Evolutionary conservation across 176 grass and related monocot species (phyloP).

Genomic region (Phyllostachys edulis): DNA sequence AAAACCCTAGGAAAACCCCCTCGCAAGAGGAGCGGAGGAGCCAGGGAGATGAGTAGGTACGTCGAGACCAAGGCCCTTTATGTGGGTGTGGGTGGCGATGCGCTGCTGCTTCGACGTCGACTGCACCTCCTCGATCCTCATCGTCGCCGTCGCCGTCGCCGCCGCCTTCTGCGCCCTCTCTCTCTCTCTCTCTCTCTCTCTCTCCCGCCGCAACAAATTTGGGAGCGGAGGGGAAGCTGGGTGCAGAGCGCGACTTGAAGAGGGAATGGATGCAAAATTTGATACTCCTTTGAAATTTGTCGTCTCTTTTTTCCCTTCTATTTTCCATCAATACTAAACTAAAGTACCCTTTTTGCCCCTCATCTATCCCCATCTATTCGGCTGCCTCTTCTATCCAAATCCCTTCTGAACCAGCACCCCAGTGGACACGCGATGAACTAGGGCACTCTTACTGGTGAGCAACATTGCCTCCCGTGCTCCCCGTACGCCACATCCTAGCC

Average conservation of each 20-base stretch:
- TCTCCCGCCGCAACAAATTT: conserved; percentile 35
- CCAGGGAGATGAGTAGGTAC: conserved; percentile 30
- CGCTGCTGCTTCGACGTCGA: conserved; percentile 89
- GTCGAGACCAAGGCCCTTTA: conserved; percentile 96
- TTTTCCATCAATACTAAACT: too few species aligned
- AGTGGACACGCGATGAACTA: too few species aligned
- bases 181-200: background rate
- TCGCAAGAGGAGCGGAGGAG: background rate
- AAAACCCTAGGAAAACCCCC: conserved; percentile 43
- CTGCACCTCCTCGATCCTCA: conserved; percentile 96
- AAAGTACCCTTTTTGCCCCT: too few species aligned
- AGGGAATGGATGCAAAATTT: background rate
- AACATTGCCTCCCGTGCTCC: too few species aligned
- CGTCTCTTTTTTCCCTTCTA: too few species aligned
- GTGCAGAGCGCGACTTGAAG: background rate
- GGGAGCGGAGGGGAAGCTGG: background rate
- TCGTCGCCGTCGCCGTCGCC: conserved; percentile 31
- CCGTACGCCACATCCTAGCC: too few species aligned
- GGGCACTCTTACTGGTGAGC: too few species aligned
- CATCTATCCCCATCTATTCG: too few species aligned
- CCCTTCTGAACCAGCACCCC: too few species aligned
- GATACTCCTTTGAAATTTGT: too few species aligned
- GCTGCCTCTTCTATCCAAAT: too few species aligned
- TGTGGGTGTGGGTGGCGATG: conserved; percentile 88
- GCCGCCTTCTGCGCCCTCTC: conserved; percentile 6